Conservation (phyloP, 176 grass and related monocot species). For the Oryza australiensis region DNA sequence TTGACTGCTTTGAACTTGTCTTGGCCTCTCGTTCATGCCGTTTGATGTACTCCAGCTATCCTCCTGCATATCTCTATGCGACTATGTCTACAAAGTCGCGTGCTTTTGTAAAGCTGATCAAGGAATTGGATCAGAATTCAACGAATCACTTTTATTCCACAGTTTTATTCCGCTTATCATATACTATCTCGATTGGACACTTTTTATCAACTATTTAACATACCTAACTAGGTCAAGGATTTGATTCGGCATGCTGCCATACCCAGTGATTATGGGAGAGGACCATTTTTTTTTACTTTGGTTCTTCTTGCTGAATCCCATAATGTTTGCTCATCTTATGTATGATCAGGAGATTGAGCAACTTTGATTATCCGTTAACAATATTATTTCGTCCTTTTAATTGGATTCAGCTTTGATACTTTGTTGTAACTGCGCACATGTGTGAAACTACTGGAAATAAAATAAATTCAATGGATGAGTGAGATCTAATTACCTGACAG, state of each 20-base stretch:
- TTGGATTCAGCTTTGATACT: neutral
- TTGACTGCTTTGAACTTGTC: constrained; percentile 44
- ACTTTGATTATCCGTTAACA: neutral
- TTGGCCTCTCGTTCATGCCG: constrained; percentile 47
- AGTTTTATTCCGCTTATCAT: constrained; percentile 13
- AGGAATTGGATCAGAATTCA: constrained; percentile 27
- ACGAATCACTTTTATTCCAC: constrained; percentile 26
- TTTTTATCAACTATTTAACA: constrained; percentile 17
- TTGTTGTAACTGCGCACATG: neutral
- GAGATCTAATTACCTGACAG: neutral
- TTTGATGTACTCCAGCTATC: constrained; percentile 22
- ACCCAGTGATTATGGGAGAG: neutral
- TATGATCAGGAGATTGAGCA: neutral
- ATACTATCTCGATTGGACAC: constrained; percentile 2
- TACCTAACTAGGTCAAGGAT: constrained; percentile 10
- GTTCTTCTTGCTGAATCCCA: neutral
- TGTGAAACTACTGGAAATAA: neutral
- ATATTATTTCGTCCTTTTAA: neutral
- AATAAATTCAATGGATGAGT: neutral
- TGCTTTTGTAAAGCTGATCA: constrained; percentile 17
- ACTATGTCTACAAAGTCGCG: constrained; percentile 5
- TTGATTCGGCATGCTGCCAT: constrained; percentile 7
- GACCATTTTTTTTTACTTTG: neutral
- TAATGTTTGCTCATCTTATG: neutral
- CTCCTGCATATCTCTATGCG: constrained; percentile 18